Percentiles rank a stretch among this genome's conserved stretches.
Conservation (phyloP, 805 yeast species). For the Yamadazyma laniorum region DNA sequence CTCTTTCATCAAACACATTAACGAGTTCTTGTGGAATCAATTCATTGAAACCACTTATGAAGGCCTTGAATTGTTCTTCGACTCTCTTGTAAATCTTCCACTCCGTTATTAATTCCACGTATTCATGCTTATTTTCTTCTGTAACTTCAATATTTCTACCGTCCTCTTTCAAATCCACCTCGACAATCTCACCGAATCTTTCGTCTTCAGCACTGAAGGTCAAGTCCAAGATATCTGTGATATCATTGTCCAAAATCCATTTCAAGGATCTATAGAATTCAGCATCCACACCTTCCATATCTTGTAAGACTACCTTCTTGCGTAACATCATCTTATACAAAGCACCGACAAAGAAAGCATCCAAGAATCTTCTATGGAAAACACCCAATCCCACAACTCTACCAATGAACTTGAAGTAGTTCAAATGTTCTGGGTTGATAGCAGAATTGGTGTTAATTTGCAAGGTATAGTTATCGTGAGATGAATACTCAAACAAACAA, state of each 20-base stretch:
- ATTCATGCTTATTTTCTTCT: constrained; percentile 92
- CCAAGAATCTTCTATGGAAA: constrained; percentile 96
- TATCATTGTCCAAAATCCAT: constrained; percentile 95
- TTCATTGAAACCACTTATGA: constrained; percentile 96
- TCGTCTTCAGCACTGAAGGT: constrained; percentile 91
- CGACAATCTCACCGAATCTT: constrained; percentile 88
- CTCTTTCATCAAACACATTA: constrained; percentile 96
- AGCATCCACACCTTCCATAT: constrained; percentile 98
- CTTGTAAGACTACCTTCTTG: constrained; percentile 91
- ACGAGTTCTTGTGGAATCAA: constrained; percentile 95
- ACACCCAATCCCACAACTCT: constrained; percentile 98
- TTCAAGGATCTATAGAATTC: constrained; percentile 92
- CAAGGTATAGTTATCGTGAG: constrained; percentile 95
- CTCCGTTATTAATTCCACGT: constrained; percentile 90
- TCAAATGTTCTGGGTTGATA: constrained; percentile 95
- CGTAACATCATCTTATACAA: constrained; percentile 95
- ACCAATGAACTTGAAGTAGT: constrained; percentile 96
- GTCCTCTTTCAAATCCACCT: constrained; percentile 83
- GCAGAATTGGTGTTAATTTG: constrained; percentile 98
- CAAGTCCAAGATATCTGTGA: constrained; percentile 74
- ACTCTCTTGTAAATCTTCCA: constrained; percentile 94
- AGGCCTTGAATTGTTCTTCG: constrained; percentile 93
- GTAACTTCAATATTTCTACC: constrained; percentile 91
- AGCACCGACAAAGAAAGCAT: constrained; percentile 98
- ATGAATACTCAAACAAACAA: constrained; percentile 94